These are phyloP conservation scores for Ophiocordyceps australis DNA, from an alignment of 2,329 filamentous ascomycete species.

Conservation along the genomic window DNA sequence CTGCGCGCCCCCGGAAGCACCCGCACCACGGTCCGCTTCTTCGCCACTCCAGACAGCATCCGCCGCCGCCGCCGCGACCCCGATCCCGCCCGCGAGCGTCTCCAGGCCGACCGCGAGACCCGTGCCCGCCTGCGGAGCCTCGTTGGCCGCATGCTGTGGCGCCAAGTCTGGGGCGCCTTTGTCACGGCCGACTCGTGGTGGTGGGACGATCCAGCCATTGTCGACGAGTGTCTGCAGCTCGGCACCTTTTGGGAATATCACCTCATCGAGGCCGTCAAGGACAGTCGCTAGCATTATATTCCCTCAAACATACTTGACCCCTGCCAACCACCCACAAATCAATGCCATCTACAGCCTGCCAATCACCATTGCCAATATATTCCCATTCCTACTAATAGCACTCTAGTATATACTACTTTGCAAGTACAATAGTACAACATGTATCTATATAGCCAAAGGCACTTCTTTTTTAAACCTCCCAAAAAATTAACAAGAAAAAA, in stretches of 20 bases:
- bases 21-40: conserved; percentile 28
- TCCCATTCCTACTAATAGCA: too few relatives aligned
- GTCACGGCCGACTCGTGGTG: conserved; percentile 35
- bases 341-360: too few relatives aligned
- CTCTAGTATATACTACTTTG: too few relatives aligned
- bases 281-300: neutral
- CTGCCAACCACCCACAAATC: too few relatives aligned
- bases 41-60: conserved; percentile 19
- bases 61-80: conserved; percentile 5
- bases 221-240: conserved; percentile 33
- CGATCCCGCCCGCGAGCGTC: conserved; percentile 7
- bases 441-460: too few relatives aligned
- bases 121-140: conserved; percentile 30
- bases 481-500: too few relatives aligned
- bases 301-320: too few relatives aligned
- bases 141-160: conserved; percentile 39
- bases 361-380: too few relatives aligned
- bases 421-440: too few relatives aligned
- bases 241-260: conserved; percentile 42
- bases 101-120: conserved; percentile 10
- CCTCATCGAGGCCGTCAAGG: conserved; percentile 35
- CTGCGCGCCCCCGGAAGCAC: conserved; percentile 28
- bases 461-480: too few relatives aligned
- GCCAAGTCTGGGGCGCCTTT: conserved; percentile 38
- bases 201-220: conserved; percentile 39